Evolutionary conservation across 2,329 filamentous ascomycete genomes (phyloP), one percentile per base, ranked within the genome.

Genomic region (Fusarium sp.): DNA sequence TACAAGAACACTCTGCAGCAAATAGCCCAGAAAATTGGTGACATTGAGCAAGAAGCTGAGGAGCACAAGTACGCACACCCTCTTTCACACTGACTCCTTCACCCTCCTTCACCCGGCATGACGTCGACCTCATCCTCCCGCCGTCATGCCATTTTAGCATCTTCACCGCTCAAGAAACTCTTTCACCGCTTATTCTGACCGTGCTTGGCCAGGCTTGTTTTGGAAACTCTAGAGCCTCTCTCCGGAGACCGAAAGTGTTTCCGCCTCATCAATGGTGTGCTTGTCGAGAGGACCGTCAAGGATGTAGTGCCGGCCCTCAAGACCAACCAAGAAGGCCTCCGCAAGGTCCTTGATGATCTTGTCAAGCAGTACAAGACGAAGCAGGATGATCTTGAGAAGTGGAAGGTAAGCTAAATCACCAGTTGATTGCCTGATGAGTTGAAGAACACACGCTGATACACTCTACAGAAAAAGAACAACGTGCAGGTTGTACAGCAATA

Each of bases 331-430:
- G 96, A 98, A 73, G 96, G 97, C 2, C 82, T 99, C 81, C 97
- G 93, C 85, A 97, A 98, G 85, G 95, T 98, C 33, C 87, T 98
- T 65, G 95, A 98, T 73, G 96, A 98, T 82, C 86, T 99, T 73
- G 90, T 98, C 76, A 98, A 98, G 89, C 95, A 98, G 85, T 98
- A 98, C 88, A 97, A 97, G 87, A 86, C 88, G 35, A 97, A 98
- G 85, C 95, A 99, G 83, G 91, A 95, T 47, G 97, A 99, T 81
- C 90, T 99, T 87, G 96, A 99, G 82, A 95, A 93, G 84, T 99
- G 97, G 97, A 99, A 99, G 94, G 96, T 97, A 59, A 69, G 71
- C 69, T 33, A 12, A 68, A 22, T 58, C 40, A 30, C 40, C 22
- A 12, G 22, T 60, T 15, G 15, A 8, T 10, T 20, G 6, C 17